These are phyloP conservation scores for Dicorynia guianensis DNA, from an alignment of 306 rosid genomes.

Conservation along the genomic window DNA sequence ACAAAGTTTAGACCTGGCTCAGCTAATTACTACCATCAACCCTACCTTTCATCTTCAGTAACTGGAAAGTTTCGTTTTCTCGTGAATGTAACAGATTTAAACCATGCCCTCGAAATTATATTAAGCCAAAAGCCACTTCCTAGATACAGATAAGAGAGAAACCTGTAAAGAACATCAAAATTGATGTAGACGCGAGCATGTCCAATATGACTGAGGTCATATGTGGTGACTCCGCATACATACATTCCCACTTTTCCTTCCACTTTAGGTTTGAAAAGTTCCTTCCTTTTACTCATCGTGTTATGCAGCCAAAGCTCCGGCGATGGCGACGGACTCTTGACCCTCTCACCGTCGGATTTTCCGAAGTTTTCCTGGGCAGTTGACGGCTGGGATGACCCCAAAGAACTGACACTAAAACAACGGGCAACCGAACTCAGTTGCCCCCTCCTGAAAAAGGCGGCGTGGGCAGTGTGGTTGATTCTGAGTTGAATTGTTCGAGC, in stretches of 20 bases:
- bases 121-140: background rate
- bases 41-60: background rate
- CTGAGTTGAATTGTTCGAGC: conserved; percentile 45
- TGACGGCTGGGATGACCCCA: conserved; percentile 52
- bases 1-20: background rate
- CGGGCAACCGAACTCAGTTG: conserved; percentile 17
- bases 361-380: conserved; percentile 19
- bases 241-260: conserved; percentile 90
- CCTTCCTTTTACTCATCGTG: conserved; percentile 80
- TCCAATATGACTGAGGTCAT: conserved; percentile 95
- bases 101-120: background rate
- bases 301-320: conserved; percentile 81
- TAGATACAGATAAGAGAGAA: conserved; percentile 21
- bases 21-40: background rate
- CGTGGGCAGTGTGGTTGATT: conserved; percentile 16
- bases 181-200: conserved; percentile 97
- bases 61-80: no score
- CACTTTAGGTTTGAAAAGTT: conserved; percentile 71
- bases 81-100: no score
- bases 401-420: conserved; percentile 50
- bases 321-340: conserved; percentile 14
- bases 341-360: conserved; percentile 33
- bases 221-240: conserved; percentile 96
- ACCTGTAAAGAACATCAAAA: conserved; percentile 94
- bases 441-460: conserved; percentile 37